phyloP scores from a whole-genome alignment of 2,329 filamentous ascomycete species.

The Pseudonectria buxi region DNA sequence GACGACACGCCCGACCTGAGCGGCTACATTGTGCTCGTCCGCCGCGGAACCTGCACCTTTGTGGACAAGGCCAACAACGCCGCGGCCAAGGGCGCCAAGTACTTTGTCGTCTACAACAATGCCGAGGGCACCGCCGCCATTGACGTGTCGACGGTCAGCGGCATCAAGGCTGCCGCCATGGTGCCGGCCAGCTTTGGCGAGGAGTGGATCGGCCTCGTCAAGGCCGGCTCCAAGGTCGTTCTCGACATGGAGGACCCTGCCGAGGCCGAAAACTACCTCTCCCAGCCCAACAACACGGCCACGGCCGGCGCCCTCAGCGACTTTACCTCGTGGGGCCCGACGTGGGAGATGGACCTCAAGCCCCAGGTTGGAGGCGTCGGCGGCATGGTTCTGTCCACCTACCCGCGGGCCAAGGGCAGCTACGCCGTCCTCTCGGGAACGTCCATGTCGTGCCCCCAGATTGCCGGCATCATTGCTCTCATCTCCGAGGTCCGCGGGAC shows the following conservation, averaged over 20 bases:
- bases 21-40: conserved; percentile 51
- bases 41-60: conserved; percentile 52
- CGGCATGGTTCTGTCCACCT: conserved; percentile 53
- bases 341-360: conserved; percentile 50
- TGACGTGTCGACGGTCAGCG: conserved; percentile 24
- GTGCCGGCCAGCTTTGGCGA: conserved; percentile 35
- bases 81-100: conserved; percentile 48
- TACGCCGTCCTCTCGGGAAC: conserved; percentile 51
- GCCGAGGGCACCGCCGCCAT: conserved; percentile 26
- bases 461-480: conserved; percentile 49
- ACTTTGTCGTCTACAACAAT: conserved; percentile 58
- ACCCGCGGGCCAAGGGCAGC: conserved; percentile 35
- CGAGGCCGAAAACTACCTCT: conserved; percentile 29
- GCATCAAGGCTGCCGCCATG: conserved; percentile 34
- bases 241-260: conserved; percentile 37
- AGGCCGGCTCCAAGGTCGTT: conserved; percentile 35
- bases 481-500: conserved; percentile 45
- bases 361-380: conserved; percentile 51
- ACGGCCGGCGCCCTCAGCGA: conserved; percentile 46
- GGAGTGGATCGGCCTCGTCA: conserved; percentile 37
- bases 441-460: conserved; percentile 54
- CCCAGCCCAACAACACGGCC: conserved; percentile 29
- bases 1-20: conserved; percentile 50
- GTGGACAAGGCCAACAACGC: conserved; percentile 47
- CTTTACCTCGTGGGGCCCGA: conserved; percentile 55